Evolutionary conservation across 140 eudicot genomes (phyloP), one percentile per base, ranked within the genome.

Genomic region (Erigeron philadelphicus): DNA sequence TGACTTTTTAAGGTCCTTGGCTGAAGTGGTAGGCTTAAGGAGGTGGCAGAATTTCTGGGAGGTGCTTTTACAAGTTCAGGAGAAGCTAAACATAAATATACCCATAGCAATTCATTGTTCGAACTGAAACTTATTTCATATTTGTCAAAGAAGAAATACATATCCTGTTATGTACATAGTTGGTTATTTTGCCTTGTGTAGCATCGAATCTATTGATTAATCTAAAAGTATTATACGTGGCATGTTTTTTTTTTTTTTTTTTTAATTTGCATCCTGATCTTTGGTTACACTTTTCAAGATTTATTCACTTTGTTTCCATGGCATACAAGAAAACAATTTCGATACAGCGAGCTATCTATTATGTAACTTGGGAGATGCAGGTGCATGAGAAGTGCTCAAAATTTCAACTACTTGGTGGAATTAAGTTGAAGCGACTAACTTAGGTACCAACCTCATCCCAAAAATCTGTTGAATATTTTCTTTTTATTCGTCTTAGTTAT

Each of bases 31-130:
- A 43, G 55, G 25, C 25, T 21, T 21, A 21, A 16, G 5, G 42
- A 18, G 46, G 46, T 68, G 66, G 67, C 35, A 25, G 17, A 72
- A 60, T 49, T 60, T 72, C 11, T 16, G 65, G 64, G 63, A 62
- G 72, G 72, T 64, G 72, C 71, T 42, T 43, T 60, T 64, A 63
- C 72, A 64, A 42, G 72, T 50, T 55, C 66, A 41, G 53, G 10
- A 54, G 12, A 64, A 53, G 72, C 64, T 63, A 64, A 59, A 73
- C 10, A 52, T 73, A 73, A 44, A 52, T 16, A 62, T 46, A 58
- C 18, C n/a, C 9, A 58, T 41, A 23, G 46, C n/a, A 58, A 74
- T 25, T 43, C 21, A 74, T 54, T 47, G 66, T 64, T 55, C 64
- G 50, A 49, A 19, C 58, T 61, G 75, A 61, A 50, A 41, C 76